Base-by-base conservation (phyloP, 768 basidiomycete species). In the Amanita subjunquillea region DNA sequence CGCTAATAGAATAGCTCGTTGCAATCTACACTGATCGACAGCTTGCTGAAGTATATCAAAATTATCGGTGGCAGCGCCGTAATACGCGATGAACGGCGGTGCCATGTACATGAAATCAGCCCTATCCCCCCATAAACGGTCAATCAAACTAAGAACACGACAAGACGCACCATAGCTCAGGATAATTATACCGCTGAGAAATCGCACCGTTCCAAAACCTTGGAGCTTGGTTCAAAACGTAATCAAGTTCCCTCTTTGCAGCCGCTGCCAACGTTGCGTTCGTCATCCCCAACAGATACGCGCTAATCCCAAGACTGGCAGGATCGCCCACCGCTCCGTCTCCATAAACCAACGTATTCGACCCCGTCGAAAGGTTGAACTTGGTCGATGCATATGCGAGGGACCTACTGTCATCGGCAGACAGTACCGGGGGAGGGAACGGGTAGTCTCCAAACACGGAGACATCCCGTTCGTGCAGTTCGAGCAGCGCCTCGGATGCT, bases 41-140 rank as follows among this genome's bases (percentile, higher is more conserved):
- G 65, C 64, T 42, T 63, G 63, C 4, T 63, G 62, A 0, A 78
- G 63, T 8, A 75, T 57, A 0, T 62, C 60, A 9, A 56, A 60
- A 57, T 78, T 67, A 29, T 63, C 54, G 0, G 58, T 63, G 51
- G 69, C 71, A 0, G 69, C 73, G 6, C 65, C 75, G 54, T 72
- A 72, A 59, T 73, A 78, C 0, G 75, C 76, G 10, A 78, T 60
- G 62, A 76, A 76, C 0, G 76, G 75, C 7, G 76, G 76, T 2
- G 67, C 73, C 76, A 76, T 78, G 60, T 74, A 78, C 17, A 76
- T 60, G 55, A 72, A 78, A 59, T 78, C 74, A 15, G 73, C 69
- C 73, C 74, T 75, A 50, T n/a, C 41, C 7, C n/a, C 3, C 12
- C 29, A 15, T 23, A n/a, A 29, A 23, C 10, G 20, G 13, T 39